Percentiles rank a stretch among this genome's conserved stretches.
phyloP scores from a whole-genome alignment of 768 basidiomycete species.

The Chalciporus sphaerocephalus region DNA sequence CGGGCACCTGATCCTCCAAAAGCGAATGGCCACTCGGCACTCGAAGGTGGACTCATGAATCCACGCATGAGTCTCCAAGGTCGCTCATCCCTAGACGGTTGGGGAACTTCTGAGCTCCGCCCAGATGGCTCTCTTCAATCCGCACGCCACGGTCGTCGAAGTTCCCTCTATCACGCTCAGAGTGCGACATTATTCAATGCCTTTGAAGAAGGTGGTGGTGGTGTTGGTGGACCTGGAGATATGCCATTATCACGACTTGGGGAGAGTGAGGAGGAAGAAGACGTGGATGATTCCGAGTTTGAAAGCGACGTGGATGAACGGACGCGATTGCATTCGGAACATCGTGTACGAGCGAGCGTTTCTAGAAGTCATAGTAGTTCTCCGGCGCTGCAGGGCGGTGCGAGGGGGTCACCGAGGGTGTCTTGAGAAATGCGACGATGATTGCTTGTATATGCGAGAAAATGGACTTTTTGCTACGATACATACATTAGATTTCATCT shows the following conservation, averaged over 20 bases:
- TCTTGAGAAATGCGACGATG: constrained; percentile 8
- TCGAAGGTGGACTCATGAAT: constrained; percentile 68
- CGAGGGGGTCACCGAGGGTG: constrained; percentile 17
- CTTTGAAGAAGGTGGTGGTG: constrained; percentile 50
- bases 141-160: constrained; percentile 57
- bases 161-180: constrained; percentile 63
- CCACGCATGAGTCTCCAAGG: constrained; percentile 79
- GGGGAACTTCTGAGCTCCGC: constrained; percentile 41
- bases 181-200: constrained; percentile 68
- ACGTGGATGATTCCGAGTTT: constrained; percentile 39
- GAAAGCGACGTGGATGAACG: constrained; percentile 47
- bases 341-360: constrained; percentile 26
- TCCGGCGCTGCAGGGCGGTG: constrained; percentile 36
- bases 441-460: too few relatives aligned
- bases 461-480: too few relatives aligned
- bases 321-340: constrained; percentile 31
- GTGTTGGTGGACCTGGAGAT: constrained; percentile 29
- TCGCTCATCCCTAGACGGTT: constrained; percentile 75
- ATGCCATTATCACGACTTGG: constrained; percentile 59
- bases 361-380: constrained; percentile 56
- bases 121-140: constrained; percentile 23
- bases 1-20: constrained; percentile 49
- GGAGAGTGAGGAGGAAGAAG: constrained; percentile 62
- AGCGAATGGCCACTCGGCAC: constrained; percentile 45
- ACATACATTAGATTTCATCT: too few relatives aligned